Evolutionary conservation across 2,329 filamentous ascomycete genomes (phyloP).

Genomic region (Cylindrodendrum hubeiense): DNA sequence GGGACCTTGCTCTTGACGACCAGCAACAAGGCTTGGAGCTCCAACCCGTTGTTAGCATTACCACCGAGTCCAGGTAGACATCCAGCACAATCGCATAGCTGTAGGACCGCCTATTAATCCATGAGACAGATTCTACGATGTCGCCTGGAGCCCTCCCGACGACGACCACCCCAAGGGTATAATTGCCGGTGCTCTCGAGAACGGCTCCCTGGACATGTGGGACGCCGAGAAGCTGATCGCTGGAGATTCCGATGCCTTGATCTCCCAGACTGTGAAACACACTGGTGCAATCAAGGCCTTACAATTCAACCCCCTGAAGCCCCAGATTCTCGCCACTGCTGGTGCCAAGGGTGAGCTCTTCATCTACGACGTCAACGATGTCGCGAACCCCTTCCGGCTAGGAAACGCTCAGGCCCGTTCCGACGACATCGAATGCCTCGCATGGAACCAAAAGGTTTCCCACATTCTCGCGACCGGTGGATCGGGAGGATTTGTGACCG

Average conservation of each 20-base stretch:
- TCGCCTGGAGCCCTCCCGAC: slow-evolving; percentile 90
- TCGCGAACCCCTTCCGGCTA: slow-evolving; percentile 87
- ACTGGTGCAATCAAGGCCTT: slow-evolving; percentile 92
- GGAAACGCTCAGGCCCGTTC: slow-evolving; percentile 89
- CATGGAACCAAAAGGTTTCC: slow-evolving; percentile 98
- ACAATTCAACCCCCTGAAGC: slow-evolving; percentile 95
- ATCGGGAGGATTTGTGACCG: slow-evolving; percentile 93
- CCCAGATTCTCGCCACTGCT: slow-evolving; percentile 91
- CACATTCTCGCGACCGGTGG: slow-evolving; percentile 97
- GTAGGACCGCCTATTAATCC: slow-evolving; percentile 30
- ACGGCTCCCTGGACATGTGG: slow-evolving; percentile 93
- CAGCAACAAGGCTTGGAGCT: slow-evolving; percentile 83
- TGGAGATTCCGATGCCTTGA: slow-evolving; percentile 76
- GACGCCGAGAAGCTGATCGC: slow-evolving; percentile 79
- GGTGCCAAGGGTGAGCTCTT: slow-evolving; percentile 97
- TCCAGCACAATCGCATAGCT: slow-evolving; percentile 21
- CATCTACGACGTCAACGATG: slow-evolving; percentile 93
- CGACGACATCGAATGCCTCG: slow-evolving; percentile 95
- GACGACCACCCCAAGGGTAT: slow-evolving; percentile 85
- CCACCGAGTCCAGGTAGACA: slow-evolving; percentile 86
- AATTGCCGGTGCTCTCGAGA: slow-evolving; percentile 95
- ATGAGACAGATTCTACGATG: slow-evolving; percentile 86
- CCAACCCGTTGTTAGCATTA: slow-evolving; percentile 85
- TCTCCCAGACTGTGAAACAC: slow-evolving; percentile 91
- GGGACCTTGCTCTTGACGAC: slow-evolving; percentile 90